phyloP scores from a whole-genome alignment of 2,329 filamentous ascomycete genomes.

The Colletotrichum phormii region DNA sequence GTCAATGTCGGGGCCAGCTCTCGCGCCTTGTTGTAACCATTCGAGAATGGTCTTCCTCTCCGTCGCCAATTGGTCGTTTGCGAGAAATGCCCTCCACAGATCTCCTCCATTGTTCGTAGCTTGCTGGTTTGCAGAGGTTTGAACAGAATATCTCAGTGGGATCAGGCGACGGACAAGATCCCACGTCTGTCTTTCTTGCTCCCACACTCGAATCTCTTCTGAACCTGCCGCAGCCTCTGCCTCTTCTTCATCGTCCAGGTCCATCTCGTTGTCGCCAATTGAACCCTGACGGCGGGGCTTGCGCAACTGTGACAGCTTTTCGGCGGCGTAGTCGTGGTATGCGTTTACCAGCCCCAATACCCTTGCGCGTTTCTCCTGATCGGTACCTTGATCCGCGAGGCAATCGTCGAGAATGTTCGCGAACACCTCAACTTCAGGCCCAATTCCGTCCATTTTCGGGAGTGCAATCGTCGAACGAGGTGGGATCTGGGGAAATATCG shows the following conservation, averaged over 20 bases:
- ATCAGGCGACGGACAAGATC: conserved; percentile 83
- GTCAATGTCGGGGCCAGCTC: conserved; percentile 77
- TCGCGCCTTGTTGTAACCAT: conserved; percentile 86
- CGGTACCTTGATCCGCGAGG: conserved; percentile 60
- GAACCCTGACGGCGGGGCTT: conserved; percentile 47
- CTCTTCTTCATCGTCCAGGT: conserved; percentile 63
- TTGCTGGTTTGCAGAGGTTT: conserved; percentile 5
- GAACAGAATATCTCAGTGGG: conserved; percentile 70
- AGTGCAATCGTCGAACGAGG: neutral
- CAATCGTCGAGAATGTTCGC: conserved; percentile 86
- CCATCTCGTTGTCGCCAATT: conserved; percentile 61
- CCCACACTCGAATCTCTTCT: conserved; percentile 65
- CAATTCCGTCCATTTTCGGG: conserved; percentile 44
- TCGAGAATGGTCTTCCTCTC: conserved; percentile 85
- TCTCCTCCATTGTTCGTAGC: neutral
- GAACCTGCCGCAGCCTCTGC: conserved; percentile 55
- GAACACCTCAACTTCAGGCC: conserved; percentile 87
- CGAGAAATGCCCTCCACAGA: conserved; percentile 71
- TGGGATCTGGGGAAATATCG: neutral
- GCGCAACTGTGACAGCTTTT: conserved; percentile 56
- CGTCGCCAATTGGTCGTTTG: conserved; percentile 77
- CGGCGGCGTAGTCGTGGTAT: conserved; percentile 69
- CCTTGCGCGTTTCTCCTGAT: conserved; percentile 69
- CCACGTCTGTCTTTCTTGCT: conserved; percentile 92
- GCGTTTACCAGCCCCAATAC: conserved; percentile 75